These are phyloP conservation scores for Vitis cinerea DNA, from an alignment of 164 flowering plant species.

Conservation along the genomic window DNA sequence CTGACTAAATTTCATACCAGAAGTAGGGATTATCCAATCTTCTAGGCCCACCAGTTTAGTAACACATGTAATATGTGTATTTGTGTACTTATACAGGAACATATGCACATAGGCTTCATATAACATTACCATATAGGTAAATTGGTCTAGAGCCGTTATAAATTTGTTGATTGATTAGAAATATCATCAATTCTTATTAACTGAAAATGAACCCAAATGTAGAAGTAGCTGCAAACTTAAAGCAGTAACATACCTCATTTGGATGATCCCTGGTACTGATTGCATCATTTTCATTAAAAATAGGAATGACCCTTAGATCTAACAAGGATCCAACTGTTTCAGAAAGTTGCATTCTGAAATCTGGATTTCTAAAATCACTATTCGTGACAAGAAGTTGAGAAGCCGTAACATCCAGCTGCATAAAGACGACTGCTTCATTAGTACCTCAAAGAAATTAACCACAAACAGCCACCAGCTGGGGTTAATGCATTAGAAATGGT, in stretches of 20 bases:
- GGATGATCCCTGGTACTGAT: conserved; percentile 87
- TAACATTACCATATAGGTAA: not conserved
- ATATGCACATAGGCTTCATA: too few species aligned
- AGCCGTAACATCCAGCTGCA: conserved; percentile 85
- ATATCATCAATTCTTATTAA: too few species aligned
- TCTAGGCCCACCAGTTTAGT: too few species aligned
- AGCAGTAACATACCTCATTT: conserved; percentile 55
- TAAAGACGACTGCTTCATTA: conserved; percentile 2
- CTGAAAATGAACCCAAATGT: not conserved
- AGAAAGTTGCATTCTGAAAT: conserved; percentile 64
- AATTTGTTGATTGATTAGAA: too few species aligned
- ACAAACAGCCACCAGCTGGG: too few species aligned
- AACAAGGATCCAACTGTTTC: conserved; percentile 67
- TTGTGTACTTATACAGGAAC: too few species aligned
- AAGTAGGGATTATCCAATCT: too few species aligned
- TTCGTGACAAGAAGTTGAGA: conserved; percentile 92
- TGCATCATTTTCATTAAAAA: conserved; percentile 96
- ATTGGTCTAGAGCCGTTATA: too few species aligned
- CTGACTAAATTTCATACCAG: too few species aligned
- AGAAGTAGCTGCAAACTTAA: not conserved
- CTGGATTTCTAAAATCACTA: conserved; percentile 64
- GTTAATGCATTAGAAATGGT: too few species aligned
- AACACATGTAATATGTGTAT: too few species aligned
- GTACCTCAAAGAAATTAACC: not conserved
- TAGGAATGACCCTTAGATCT: conserved; percentile 64